phyloP scores from a whole-genome alignment of 805 yeast species.

The Hanseniaspora opuntiae region DNA sequence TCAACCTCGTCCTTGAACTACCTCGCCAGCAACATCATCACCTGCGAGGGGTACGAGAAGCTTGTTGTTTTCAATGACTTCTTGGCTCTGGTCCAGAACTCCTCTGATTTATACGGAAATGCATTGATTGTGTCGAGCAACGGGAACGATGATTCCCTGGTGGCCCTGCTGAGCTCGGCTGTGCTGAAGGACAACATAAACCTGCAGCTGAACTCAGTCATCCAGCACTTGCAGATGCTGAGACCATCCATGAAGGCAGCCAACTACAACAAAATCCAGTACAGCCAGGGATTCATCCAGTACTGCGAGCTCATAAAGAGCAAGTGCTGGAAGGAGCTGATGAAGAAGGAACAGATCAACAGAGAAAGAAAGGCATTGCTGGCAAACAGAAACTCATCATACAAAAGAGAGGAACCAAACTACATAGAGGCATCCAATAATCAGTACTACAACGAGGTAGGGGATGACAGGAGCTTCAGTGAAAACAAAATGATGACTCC shows the following conservation, averaged over 20 bases:
- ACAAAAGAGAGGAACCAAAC: background rate
- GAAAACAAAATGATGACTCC: conserved; percentile 7
- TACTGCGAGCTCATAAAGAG: conserved; percentile 11
- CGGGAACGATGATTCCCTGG: conserved; percentile 21
- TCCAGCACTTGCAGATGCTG: conserved; percentile 21
- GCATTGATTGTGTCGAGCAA: conserved; percentile 17
- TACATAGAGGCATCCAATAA: background rate
- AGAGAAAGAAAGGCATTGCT: conserved; percentile 1
- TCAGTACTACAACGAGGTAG: background rate
- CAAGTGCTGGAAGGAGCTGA: conserved; percentile 7
- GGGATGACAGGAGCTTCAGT: background rate
- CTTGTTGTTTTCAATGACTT: conserved; percentile 22
- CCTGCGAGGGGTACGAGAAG: conserved; percentile 16
- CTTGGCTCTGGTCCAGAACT: conserved; percentile 18
- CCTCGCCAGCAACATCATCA: conserved; percentile 14
- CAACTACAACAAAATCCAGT: conserved; percentile 12
- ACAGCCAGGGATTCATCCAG: conserved; percentile 11
- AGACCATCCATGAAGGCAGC: conserved; percentile 18
- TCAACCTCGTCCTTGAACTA: conserved; percentile 12
- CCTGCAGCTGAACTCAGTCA: conserved; percentile 20
- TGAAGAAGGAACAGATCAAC: background rate
- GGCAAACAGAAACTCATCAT: conserved; percentile 1
- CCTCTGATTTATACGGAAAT: conserved; percentile 14
- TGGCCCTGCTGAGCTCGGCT: conserved; percentile 19
- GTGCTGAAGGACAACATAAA: conserved; percentile 20